Conservation (phyloP, 2,329 filamentous ascomycete genomes). For the Talaromyces amestolkiae region DNA sequence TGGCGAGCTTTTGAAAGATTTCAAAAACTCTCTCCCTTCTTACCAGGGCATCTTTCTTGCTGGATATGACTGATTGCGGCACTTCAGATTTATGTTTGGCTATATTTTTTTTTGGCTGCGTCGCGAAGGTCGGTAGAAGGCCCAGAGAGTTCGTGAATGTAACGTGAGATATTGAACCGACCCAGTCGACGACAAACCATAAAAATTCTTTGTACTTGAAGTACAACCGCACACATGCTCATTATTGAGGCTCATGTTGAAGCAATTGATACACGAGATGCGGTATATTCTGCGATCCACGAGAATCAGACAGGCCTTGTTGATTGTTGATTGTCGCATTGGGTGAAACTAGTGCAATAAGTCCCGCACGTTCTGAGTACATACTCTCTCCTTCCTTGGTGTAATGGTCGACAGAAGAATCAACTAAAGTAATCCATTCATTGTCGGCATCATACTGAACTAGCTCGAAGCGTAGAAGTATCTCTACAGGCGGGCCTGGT, state of each 20-base stretch:
- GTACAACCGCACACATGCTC: not conserved
- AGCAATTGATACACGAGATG: not conserved
- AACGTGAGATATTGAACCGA: not conserved
- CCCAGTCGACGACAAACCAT: not conserved
- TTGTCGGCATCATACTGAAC: not conserved
- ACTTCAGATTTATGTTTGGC: not conserved
- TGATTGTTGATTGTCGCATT: not conserved
- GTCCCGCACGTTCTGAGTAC: no score
- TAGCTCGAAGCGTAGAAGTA: not conserved
- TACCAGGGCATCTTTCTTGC: not conserved
- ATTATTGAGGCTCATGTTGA: not conserved
- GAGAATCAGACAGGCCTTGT: not conserved
- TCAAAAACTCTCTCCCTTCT: not conserved
- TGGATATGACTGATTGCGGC: not conserved
- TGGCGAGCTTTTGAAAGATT: not conserved
- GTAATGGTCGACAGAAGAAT: not conserved
- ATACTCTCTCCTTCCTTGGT: no score
- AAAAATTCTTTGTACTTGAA: not conserved
- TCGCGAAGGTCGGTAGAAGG: not conserved
- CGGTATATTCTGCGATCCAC: not conserved
- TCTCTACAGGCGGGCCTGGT: not conserved
- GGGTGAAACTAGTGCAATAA: no score
- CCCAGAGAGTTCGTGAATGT: not conserved
- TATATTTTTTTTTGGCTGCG: not conserved
- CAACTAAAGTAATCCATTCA: not conserved